Evolutionary conservation across 1,284 basidiomycete species (phyloP).

Genomic region (Moesziomyces parantarcticus): DNA sequence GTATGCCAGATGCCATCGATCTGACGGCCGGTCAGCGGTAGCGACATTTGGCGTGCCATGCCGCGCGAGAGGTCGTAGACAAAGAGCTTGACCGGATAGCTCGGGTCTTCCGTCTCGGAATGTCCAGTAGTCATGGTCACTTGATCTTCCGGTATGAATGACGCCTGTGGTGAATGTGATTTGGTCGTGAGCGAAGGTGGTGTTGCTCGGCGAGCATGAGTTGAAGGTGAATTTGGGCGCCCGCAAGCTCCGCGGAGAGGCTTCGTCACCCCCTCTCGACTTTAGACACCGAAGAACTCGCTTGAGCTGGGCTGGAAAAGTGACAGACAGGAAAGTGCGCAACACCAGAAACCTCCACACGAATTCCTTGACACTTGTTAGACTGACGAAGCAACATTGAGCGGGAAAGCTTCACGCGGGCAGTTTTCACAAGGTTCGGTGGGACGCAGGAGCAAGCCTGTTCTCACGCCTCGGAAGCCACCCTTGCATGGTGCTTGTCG

Average conservation of each 20-base stretch:
- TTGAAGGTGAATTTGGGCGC: no score
- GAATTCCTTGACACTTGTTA: background rate
- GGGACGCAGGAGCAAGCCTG: background rate
- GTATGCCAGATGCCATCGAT: constrained; percentile 74
- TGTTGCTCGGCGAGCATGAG: no score
- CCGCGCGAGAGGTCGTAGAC: constrained; percentile 91
- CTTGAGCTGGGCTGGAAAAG: no score
- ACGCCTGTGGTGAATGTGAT: no score
- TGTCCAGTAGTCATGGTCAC: constrained; percentile 10
- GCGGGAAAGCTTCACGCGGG: background rate
- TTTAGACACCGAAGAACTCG: no score
- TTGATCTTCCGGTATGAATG: no score
- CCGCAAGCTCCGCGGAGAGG: no score
- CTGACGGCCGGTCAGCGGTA: constrained; percentile 78
- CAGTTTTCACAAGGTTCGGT: background rate
- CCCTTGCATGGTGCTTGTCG: background rate
- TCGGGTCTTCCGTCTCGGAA: constrained; percentile 6
- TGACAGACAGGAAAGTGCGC: no score
- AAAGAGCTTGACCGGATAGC: constrained; percentile 73
- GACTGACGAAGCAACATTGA: background rate
- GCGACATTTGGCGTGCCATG: constrained; percentile 79
- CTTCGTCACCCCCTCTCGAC: no score
- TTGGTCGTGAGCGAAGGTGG: no score
- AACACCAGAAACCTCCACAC: background rate
- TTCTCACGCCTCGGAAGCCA: background rate